Evolutionary conservation across 2,329 filamentous ascomycete genomes (phyloP), one percentile per base, ranked within the genome.

Genomic region (Ascochyta clinopodiicola): DNA sequence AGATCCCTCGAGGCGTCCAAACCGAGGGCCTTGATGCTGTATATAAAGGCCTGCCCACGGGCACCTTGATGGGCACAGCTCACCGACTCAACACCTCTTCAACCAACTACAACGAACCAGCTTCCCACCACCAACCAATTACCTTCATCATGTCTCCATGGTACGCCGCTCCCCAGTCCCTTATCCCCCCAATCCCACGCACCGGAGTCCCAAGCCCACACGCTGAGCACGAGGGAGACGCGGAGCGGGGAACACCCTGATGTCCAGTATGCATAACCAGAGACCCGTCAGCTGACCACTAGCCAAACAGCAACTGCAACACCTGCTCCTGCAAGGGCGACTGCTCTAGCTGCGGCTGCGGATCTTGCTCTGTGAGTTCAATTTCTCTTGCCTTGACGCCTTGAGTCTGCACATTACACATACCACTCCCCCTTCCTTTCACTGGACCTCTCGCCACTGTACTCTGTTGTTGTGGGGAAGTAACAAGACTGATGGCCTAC

Each of bases 281-380:
- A 13, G 21, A 31, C 19, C 52, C 32, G 44, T 37, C 38, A 49
- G 31, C 46, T 50, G 25, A 53, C 60, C 45, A 51, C 34, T 24
- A n/a, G 1, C 9, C 4, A 10, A 43, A 48, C 29, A 69, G 66
- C 56, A 47, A 55, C 61, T 74, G 71, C 65, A 44, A 59, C 37
- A 51, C 67, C 49, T 74, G 70, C 69, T 55, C 58, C 50, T 72
- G 69, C 67, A 53, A 55, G 49, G 69, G 70, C 51, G 61, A 72
- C 58, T 74, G 71, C 69, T 59, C 64, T 51, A 59, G 57, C 56
- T 74, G 71, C 61, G 56, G 60, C 43, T 74, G 71, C 62, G 62
- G 64, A 47, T 59, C 66, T 44, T 74, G 71, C 69, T 60, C 60
- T 19, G 60, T 63, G 50, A 42, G 60, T 60, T 10, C 32, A 52